Conservation (phyloP, 192 early-diverging fungal species). For the Coemansia furcata region DNA sequence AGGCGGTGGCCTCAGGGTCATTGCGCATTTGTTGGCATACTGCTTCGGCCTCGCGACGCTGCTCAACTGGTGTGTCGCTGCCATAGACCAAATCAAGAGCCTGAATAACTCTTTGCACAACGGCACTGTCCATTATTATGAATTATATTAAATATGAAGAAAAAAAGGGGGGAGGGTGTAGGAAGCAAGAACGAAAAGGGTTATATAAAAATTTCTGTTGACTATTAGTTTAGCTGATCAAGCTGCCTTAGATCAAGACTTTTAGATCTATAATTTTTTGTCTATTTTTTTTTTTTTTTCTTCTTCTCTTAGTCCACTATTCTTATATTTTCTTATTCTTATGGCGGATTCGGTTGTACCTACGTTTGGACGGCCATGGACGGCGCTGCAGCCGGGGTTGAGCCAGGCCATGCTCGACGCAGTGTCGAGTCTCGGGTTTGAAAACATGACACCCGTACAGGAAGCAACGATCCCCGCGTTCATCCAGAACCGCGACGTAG, state of each 20-base stretch:
- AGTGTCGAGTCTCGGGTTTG: conserved; percentile 68
- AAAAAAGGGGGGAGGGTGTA: no score
- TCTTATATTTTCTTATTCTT: not conserved
- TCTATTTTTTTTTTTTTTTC: not conserved
- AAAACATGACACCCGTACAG: conserved; percentile 93
- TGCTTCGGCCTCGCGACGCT: conserved; percentile 35
- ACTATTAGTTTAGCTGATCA: not conserved
- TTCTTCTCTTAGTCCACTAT: not conserved
- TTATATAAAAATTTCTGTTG: not conserved
- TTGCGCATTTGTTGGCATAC: conserved; percentile 36
- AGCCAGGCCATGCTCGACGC: conserved; percentile 56
- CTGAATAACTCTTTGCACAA: conserved; percentile 20
- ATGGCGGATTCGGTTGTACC: conserved; percentile 22
- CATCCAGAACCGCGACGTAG: conserved; percentile 90
- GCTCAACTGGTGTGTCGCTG: conserved; percentile 19
- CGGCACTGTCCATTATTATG: conserved; percentile 21
- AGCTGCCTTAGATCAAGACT: not conserved
- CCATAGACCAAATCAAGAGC: conserved; percentile 39
- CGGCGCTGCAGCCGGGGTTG: conserved; percentile 59
- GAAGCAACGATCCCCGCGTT: conserved; percentile 88
- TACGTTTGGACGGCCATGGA: conserved; percentile 65
- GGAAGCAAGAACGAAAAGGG: not conserved
- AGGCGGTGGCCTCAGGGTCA: conserved; percentile 6
- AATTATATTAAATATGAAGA: not conserved
- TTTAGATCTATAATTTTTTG: not conserved